phyloP scores from a whole-genome alignment of 768 basidiomycete species.

The Erythrobasidium yunnanense region DNA sequence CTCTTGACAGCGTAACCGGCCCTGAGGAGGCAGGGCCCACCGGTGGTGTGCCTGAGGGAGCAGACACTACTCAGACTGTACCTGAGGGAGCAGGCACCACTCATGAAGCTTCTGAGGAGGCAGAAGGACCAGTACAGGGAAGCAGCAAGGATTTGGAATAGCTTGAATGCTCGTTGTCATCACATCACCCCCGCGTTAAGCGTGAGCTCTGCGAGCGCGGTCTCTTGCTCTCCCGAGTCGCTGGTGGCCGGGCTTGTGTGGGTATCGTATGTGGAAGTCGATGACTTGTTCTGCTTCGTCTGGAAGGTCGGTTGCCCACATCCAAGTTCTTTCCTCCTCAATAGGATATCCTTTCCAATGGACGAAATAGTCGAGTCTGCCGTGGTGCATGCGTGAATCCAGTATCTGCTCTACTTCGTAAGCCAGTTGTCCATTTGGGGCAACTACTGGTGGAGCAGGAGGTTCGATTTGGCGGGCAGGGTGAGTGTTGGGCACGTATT shows the following conservation, averaged over 20 bases:
- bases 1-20: too few species aligned
- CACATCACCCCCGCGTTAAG: not conserved
- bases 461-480: not conserved
- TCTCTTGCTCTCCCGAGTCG: not conserved
- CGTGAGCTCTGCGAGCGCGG: not conserved
- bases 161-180: too few species aligned
- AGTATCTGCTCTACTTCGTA: not conserved
- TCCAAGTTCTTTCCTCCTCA: not conserved
- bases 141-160: too few species aligned
- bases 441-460: not conserved
- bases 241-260: not conserved
- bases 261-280: not conserved
- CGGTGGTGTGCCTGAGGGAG: too few species aligned
- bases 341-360: not conserved
- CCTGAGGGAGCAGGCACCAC: too few species aligned
- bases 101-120: too few species aligned
- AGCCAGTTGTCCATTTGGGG: not conserved
- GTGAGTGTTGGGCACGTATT: not conserved
- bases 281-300: not conserved
- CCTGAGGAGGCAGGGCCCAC: too few species aligned
- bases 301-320: not conserved
- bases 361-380: conserved; percentile 2
- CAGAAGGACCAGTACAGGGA: too few species aligned
- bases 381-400: not conserved
- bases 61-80: too few species aligned